phyloP scores from a whole-genome alignment of 352 stramenopile genomes.

The Globisporangium viniferum region DNA sequence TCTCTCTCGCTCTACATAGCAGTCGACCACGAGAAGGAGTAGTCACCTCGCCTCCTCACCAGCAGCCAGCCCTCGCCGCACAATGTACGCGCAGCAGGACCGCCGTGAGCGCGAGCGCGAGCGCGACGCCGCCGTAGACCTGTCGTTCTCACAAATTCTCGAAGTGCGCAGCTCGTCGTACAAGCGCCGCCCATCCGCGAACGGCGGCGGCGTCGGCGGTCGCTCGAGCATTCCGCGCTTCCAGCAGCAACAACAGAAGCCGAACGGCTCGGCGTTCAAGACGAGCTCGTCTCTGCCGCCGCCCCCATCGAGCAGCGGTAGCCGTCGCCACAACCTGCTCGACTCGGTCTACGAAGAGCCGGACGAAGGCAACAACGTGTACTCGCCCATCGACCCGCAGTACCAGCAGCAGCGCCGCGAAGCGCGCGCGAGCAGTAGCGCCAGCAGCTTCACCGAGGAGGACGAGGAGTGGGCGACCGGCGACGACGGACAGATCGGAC shows the following conservation, averaged over 20 bases:
- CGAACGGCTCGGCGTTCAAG: slow-evolving; percentile 6
- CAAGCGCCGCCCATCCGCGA: slow-evolving; percentile 34
- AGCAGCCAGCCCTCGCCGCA: no score
- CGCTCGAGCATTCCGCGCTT: slow-evolving; percentile 16
- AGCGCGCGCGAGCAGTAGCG: slow-evolving; percentile 20
- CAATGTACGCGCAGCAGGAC: slow-evolving; percentile 17
- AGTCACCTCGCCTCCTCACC: no score
- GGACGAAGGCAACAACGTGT: slow-evolving; percentile 14
- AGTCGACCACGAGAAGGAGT: no score
- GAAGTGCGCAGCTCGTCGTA: slow-evolving; percentile 55
- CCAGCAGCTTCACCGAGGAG: slow-evolving; percentile 33
- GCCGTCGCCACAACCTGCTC: slow-evolving; percentile 29
- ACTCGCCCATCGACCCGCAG: slow-evolving; percentile 15
- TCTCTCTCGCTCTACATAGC: no score
- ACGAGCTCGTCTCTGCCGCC: slow-evolving; percentile 13
- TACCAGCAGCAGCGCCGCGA: slow-evolving; percentile 7
- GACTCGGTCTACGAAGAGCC: slow-evolving; percentile 56
- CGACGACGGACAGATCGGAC: slow-evolving; percentile 38
- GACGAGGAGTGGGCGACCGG: slow-evolving; percentile 65
- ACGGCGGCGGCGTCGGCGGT: background rate
- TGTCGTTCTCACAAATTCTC: slow-evolving; percentile 81
- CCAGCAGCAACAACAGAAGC: slow-evolving; percentile 8
- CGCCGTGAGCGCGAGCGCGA: slow-evolving; percentile 16
- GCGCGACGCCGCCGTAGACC: slow-evolving; percentile 32
- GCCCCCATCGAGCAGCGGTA: background rate